These are phyloP conservation scores for Vachellia collinsii DNA, from an alignment of 306 rosid genomes.

Conservation along the genomic window DNA sequence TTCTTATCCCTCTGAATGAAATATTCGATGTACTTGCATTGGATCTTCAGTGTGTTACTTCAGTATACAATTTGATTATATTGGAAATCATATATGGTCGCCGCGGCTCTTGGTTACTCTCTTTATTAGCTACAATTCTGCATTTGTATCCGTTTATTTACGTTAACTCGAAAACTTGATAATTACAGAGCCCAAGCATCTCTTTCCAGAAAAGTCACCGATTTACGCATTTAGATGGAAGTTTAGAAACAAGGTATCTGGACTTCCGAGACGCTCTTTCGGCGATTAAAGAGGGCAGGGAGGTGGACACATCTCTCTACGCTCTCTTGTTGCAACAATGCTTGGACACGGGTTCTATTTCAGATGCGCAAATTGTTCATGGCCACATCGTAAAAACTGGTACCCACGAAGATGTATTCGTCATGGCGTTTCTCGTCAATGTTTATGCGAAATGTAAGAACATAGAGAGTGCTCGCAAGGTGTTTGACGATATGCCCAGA, in stretches of 20 bases:
- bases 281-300: conserved; percentile 42
- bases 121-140: background rate
- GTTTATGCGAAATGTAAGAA: conserved; percentile 72
- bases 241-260: no score
- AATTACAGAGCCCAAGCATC: conserved; percentile 54
- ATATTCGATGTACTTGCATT: no score
- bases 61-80: no score
- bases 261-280: conserved; percentile 58
- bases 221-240: no score
- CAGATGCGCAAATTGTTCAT: conserved; percentile 56
- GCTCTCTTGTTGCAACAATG: conserved; percentile 34
- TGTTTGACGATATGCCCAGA: conserved; percentile 56
- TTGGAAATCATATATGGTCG: no score
- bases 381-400: conserved; percentile 74
- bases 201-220: no score
- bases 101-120: no score
- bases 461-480: conserved; percentile 64
- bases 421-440: conserved; percentile 57
- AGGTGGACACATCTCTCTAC: conserved; percentile 54
- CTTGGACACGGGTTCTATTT: conserved; percentile 32
- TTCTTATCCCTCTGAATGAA: no score
- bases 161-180: background rate
- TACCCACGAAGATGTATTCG: conserved; percentile 54
- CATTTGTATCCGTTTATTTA: background rate
- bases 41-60: no score